Conservation (phyloP, 164 flowering plant species). For the Euptelea pleiosperma region DNA sequence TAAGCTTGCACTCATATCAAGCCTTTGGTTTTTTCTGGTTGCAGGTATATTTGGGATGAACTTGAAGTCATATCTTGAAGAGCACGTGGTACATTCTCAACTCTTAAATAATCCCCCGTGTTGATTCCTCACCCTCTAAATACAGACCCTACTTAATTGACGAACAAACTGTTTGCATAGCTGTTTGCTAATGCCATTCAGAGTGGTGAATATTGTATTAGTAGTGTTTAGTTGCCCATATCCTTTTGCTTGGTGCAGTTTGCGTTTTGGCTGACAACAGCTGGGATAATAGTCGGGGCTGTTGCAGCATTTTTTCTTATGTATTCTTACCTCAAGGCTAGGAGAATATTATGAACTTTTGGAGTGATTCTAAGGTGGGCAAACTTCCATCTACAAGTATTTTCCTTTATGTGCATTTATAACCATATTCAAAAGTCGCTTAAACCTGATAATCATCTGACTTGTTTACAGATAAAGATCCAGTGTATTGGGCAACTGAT, state of each 20-base stretch:
- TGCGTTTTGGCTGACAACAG: slow-evolving; percentile 94
- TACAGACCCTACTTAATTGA: not conserved
- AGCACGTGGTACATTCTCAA: slow-evolving; percentile 62
- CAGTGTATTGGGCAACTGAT: no score
- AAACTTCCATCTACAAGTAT: no score
- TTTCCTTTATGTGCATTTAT: no score
- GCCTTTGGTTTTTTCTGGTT: slow-evolving; percentile 12
- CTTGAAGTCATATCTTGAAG: slow-evolving; percentile 90
- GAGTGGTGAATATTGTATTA: not conserved
- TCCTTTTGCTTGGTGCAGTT: slow-evolving; percentile 45
- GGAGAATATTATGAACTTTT: slow-evolving; percentile 54
- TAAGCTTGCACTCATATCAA: not conserved
- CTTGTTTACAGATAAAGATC: no score
- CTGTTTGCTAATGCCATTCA: not conserved
- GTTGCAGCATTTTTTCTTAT: slow-evolving; percentile 67
- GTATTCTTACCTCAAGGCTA: slow-evolving; percentile 67
- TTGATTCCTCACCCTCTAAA: not conserved
- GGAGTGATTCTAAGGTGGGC: slow-evolving; percentile 1
- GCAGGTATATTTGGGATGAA: slow-evolving; percentile 99
- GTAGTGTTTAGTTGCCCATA: not conserved
- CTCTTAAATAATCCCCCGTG: not conserved
- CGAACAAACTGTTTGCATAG: not conserved
- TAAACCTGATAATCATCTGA: no score
- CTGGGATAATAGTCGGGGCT: slow-evolving; percentile 75
- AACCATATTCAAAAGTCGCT: not conserved